Conservation (phyloP, 176 grass and related monocot genomes). For the Phoenix dactylifera region DNA sequence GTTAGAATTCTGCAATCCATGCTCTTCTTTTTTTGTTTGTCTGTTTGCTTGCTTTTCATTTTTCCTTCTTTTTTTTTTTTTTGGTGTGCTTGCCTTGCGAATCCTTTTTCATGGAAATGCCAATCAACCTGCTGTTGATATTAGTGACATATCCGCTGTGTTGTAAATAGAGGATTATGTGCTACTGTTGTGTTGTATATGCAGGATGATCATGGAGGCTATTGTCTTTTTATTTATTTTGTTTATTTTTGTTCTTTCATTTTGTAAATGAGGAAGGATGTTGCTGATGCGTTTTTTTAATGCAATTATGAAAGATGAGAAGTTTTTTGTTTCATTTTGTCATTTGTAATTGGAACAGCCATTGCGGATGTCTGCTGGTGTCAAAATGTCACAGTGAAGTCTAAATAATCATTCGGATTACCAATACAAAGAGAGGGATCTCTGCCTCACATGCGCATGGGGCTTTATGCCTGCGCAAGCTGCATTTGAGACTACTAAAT, state of each 20-base stretch:
- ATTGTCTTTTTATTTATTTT: background rate
- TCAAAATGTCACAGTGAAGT: too few species aligned
- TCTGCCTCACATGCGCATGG: too few species aligned
- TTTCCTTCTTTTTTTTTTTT: constrained; percentile 13
- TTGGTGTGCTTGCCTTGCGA: constrained; percentile 6
- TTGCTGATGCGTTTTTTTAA: too few species aligned
- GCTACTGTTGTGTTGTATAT: constrained; percentile 4
- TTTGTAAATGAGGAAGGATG: background rate
- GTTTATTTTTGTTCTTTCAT: background rate
- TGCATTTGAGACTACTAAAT: too few species aligned
- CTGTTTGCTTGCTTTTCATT: constrained; percentile 21
- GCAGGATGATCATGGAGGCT: background rate
- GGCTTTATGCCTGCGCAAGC: too few species aligned
- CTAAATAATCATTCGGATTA: too few species aligned
- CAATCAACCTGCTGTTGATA: constrained; percentile 24
- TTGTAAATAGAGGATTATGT: constrained; percentile 43
- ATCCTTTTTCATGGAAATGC: background rate
- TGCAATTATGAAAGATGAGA: too few species aligned
- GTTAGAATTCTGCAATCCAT: constrained; percentile 1
- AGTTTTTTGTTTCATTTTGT: too few species aligned
- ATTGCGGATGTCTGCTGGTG: too few species aligned
- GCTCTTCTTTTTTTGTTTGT: background rate
- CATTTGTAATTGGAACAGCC: too few species aligned
- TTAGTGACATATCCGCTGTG: constrained; percentile 3
- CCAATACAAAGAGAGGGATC: too few species aligned